Evolutionary conservation across 352 stramenopile genomes (phyloP), one percentile per base, ranked within the genome.

Genomic region (Chrysophaeum taylorii): DNA sequence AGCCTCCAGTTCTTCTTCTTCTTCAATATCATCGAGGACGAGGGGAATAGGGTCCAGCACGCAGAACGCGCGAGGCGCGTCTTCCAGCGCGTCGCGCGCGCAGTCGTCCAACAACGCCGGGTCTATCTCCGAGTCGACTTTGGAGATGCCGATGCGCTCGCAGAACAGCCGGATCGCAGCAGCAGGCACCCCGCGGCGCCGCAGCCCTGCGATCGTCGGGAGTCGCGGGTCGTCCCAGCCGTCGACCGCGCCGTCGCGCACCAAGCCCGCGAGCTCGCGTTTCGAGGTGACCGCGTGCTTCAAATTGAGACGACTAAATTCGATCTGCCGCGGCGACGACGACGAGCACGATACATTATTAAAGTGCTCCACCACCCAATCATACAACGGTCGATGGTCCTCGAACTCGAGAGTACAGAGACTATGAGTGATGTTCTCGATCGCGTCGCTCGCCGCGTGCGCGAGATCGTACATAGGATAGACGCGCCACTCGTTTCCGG

Each of bases 401-500:
- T 97, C 90, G 76, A 97, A 97, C 79, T 97, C 92, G 64, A 97
- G 82, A 63, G 92, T 97, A 80, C 92, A 97, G 68, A 97, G 89
- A 39, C 90, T 96, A 81, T 97, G 94, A 71, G 94, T 91, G 69
- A 97, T 96, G 64, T 92, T 86, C 77, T 97, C 92, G 14, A 96
- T 78, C 7, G 92, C 87, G 74, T 97, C 92, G 41, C 91, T 84
- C 75, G 96, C 96, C 64, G 90, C 94, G 82, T 97, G 92, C 71
- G 87, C 93, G 76, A 96, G 96, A 79, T 97, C 92, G 79, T 97
- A 97, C 71, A 94, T 97, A n/a, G 92, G 92, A 80, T 97, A 97
- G 72, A 97, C 95, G 79, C 91, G 96, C 91, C 91, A 97, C 73
- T 89, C 85, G 79, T 94, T 81, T 33, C 90, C 92, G 68, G 94